Conservation (phyloP, 2,329 filamentous ascomycete genomes). For the Trichoderma semiorbis region DNA sequence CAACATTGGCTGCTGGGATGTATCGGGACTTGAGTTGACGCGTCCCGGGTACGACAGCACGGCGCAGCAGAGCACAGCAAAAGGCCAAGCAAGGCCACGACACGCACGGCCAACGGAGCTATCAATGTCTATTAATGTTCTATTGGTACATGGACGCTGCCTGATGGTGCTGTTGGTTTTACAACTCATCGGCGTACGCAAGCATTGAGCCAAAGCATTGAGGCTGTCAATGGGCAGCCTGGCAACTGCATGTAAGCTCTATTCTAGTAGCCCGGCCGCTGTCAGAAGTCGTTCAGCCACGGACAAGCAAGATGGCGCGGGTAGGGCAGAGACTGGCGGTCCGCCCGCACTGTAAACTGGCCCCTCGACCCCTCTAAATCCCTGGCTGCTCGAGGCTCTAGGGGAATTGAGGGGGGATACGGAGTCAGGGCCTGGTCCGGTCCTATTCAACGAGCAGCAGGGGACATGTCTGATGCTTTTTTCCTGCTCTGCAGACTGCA, state of each 20-base stretch:
- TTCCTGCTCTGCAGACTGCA: slow-evolving; percentile 1
- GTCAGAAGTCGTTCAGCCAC: neutral
- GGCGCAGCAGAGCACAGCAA: neutral
- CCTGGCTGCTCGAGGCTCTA: neutral
- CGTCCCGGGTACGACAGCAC: neutral
- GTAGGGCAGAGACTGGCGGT: slow-evolving; percentile 2
- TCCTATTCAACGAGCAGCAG: neutral
- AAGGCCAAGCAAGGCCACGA: neutral
- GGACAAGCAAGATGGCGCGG: neutral
- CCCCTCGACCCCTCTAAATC: neutral
- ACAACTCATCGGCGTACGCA: neutral
- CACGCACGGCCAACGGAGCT: neutral
- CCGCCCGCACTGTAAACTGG: slow-evolving; percentile 6
- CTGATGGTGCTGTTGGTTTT: neutral
- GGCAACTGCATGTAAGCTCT: neutral
- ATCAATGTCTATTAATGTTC: neutral
- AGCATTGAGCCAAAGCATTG: neutral
- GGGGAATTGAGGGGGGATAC: neutral
- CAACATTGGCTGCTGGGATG: neutral
- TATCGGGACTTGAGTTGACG: neutral
- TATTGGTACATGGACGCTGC: neutral
- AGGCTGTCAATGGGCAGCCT: neutral
- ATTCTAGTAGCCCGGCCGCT: neutral
- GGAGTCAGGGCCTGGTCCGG: slow-evolving; percentile 2
- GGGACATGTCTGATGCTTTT: neutral